A percentile compares a stretch with the other conserved stretches of the same genome.
phyloP scores from a whole-genome alignment of 306 rosid genomes.

The Lathyrus oleraceus region DNA sequence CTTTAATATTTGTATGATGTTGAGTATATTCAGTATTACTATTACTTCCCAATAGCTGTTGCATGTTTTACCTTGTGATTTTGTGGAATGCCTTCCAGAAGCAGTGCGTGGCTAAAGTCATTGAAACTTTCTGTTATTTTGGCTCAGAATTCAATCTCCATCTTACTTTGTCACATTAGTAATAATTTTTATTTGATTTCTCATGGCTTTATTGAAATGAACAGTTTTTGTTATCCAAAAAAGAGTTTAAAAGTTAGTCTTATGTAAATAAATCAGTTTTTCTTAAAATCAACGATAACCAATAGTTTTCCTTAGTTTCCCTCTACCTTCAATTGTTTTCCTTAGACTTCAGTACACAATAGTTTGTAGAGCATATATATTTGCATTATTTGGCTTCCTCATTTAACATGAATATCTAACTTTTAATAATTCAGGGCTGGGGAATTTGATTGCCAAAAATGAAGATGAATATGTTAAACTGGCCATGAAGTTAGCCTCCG shows the following conservation, averaged over 20 bases:
- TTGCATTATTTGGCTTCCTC: slow-evolving; percentile 22
- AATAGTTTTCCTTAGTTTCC: background rate
- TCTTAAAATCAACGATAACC: background rate
- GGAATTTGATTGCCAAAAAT: slow-evolving; percentile 66
- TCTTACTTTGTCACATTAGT: background rate
- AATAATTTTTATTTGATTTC: background rate
- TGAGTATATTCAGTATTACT: slow-evolving; percentile 1
- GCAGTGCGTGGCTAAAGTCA: background rate
- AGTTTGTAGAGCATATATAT: slow-evolving; percentile 3
- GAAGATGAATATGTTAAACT: slow-evolving; percentile 86
- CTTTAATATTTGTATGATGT: slow-evolving; percentile 12
- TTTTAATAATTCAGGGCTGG: slow-evolving; percentile 58
- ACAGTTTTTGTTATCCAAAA: background rate
- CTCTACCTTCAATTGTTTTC: background rate
- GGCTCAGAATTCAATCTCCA: background rate
- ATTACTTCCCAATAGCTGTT: slow-evolving; percentile 14
- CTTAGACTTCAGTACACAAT: background rate
- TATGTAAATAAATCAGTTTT: background rate
- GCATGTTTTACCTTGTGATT: slow-evolving; percentile 26
- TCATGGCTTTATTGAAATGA: background rate
- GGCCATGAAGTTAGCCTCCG: slow-evolving; percentile 86
- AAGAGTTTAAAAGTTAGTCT: background rate
- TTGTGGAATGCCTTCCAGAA: slow-evolving; percentile 22
- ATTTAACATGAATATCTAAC: slow-evolving; percentile 25
- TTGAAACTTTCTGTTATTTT: background rate